Evolutionary conservation across 306 rosid genomes (phyloP).

Genomic region (Arachis stenosperma): DNA sequence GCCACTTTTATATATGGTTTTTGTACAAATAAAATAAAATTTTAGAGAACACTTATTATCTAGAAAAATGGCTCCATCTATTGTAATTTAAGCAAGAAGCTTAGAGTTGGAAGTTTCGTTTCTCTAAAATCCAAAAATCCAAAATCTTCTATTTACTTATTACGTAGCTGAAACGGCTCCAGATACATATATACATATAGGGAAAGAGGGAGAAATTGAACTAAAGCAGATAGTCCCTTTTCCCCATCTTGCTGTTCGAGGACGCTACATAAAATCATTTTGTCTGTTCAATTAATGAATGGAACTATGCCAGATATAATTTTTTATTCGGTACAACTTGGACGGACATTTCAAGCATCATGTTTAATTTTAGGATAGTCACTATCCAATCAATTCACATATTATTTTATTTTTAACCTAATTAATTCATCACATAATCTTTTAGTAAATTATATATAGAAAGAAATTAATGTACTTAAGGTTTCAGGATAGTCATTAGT

Average conservation of each 20-base stretch:
- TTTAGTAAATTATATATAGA: no score
- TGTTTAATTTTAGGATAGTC: neutral
- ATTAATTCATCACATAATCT: neutral
- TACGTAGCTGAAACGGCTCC: neutral
- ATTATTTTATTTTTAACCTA: neutral
- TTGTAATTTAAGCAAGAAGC: neutral
- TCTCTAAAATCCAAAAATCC: neutral
- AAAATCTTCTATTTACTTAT: neutral
- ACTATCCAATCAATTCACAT: neutral
- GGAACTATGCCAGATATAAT: neutral
- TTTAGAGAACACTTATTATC: no score
- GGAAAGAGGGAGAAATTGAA: neutral
- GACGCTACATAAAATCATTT: neutral
- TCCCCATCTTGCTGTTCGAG: neutral
- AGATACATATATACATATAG: neutral
- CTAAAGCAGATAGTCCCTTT: neutral
- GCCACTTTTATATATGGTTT: no score
- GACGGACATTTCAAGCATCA: neutral
- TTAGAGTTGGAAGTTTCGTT: neutral
- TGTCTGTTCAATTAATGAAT: neutral
- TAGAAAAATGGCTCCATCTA: neutral
- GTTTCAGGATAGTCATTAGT: neutral
- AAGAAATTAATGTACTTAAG: neutral
- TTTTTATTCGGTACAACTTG: neutral
- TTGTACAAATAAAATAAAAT: no score